Base-by-base conservation (phyloP, 192 early-diverging fungal genomes). In the Podila epicladia region DNA sequence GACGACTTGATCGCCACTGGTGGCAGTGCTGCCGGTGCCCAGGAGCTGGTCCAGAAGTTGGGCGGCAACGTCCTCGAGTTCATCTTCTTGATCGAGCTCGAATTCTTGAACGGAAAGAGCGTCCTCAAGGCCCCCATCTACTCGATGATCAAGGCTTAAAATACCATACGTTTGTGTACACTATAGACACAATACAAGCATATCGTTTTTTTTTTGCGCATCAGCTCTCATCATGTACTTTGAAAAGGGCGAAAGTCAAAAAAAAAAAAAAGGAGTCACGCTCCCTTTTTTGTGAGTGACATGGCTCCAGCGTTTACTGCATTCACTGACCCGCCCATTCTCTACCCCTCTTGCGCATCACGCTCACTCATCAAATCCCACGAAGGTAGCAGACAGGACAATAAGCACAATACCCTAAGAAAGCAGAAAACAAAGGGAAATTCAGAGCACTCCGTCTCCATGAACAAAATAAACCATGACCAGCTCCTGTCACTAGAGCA, bases 1-100 rank as follows among this genome's bases (percentile, higher is more conserved):
- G 98, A 99, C 71, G 98, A 99, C 78, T 83, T 99, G 82, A 95
- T 99, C 85, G 98, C 96, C 38, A 97, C 94, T 15, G 96, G 96
- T 22, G 96, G 96, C 2, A 92, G 88, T 71, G 96, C 95, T 48
- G 86, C 85, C 66, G 96, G 92, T 2, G 96, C 95, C 4, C 94
- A 93, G 74, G 89, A 96, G 60, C 87, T 99, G 48, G 92, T 99
- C 57, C 69, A 78, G 22, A 83, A 92, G 85, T 76, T 87, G 69
- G 88, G 92, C 13, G 98, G 92, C 58, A 91, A 77, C 28, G 89
- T 94, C 29, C 82, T 95, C 7, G 89, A 95, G 74, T 95, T 96
- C 76, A 85, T 98, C 64, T 99, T 99, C 85, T 86, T 99, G 32
- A 92, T 99, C 69, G 95, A 95, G 85, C 88, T 99, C 20, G 92